Conservation (phyloP, 2,329 filamentous ascomycete species). For the Cladosporium sp. region DNA sequence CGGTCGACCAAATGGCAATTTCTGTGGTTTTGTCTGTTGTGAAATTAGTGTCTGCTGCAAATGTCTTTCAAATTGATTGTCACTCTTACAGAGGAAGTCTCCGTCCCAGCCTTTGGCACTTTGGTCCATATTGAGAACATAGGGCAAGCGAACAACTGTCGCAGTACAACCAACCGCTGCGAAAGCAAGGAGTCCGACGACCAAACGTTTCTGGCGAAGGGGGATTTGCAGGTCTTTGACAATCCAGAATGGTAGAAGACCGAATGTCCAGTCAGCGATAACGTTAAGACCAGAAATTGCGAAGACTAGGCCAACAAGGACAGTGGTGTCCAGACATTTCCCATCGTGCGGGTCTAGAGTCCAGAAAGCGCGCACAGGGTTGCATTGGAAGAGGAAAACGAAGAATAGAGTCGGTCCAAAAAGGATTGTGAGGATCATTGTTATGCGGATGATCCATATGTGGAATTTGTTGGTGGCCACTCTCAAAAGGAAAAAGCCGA, state of each 20-base stretch:
- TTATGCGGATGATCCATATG: constrained; percentile 41
- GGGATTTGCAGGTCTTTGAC: constrained; percentile 41
- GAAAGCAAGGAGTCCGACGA: constrained; percentile 37
- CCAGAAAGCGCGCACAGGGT: constrained; percentile 52
- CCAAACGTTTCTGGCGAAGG: constrained; percentile 33
- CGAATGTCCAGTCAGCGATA: constrained; percentile 40
- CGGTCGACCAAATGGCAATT: constrained; percentile 31
- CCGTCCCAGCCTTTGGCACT: constrained; percentile 29
- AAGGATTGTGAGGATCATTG: constrained; percentile 44
- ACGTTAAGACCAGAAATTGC: constrained; percentile 35
- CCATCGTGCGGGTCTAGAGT: constrained; percentile 35
- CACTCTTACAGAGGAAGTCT: constrained; percentile 38
- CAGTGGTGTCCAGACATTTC: constrained; percentile 40
- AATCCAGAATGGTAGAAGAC: constrained; percentile 39
- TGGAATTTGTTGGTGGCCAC: constrained; percentile 46
- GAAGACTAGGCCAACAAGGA: constrained; percentile 44
- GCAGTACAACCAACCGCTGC: constrained; percentile 50
- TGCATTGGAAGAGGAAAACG: constrained; percentile 51
- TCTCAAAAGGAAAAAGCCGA: constrained; percentile 52
- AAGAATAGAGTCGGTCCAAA: constrained; percentile 49
- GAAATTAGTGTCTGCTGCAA: constrained; percentile 12
- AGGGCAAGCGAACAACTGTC: constrained; percentile 45
- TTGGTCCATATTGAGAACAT: constrained; percentile 36
- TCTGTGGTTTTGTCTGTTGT: constrained; percentile 38
- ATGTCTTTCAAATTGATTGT: neutral